Base-by-base conservation (phyloP, 192 early-diverging fungal genomes). In the Coemansia sp. region DNA sequence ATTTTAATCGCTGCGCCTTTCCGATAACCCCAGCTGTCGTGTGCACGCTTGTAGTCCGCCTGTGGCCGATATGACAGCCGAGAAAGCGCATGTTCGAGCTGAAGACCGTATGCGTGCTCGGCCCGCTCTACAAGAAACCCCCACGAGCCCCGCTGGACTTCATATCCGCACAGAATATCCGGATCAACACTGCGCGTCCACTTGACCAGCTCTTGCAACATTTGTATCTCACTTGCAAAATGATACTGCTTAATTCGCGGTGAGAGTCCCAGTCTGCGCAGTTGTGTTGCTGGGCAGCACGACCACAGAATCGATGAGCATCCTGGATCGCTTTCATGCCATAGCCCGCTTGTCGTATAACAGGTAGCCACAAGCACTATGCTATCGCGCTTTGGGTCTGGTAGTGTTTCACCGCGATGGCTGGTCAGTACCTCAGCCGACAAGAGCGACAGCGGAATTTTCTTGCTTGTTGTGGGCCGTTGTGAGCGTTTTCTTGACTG, bases 151-250 rank as follows among this genome's bases (percentile, higher is more conserved):
- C 74, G 83, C 36, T 98, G 88, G 4, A 97, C 65, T 42, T 98
- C 94, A 60, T 91, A 98, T 2, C 96, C 96, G 9, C 87, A 77
- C 19, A 97, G 62, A 48, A 97, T 85, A 62, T 97, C 95, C 0
- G 95, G 95, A 69, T 97, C 94, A 38, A 78, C 74, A 5, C 55
- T 52, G 0, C 85, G 81, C 3, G 91, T 84, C 42, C 78, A 77
- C 2, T 80, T 50, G 37, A 87, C 70, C 6, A 96, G 34, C 2
- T 58, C 57, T 8, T 77, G 62, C 28, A 96, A 62, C 74, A 96
- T 72, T 2, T 69, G 71, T 5, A 65, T 25, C 73, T 96, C 95
- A 48, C 82, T 64, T 8, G 68, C 53, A 1, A 81, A 55, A 74
- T 74, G 23, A 64, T 64, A 3, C 70, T 70, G 31, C 85, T 75